These are phyloP conservation scores for Echites panduratus DNA, from an alignment of 257 asterid genomes.

Conservation along the genomic window DNA sequence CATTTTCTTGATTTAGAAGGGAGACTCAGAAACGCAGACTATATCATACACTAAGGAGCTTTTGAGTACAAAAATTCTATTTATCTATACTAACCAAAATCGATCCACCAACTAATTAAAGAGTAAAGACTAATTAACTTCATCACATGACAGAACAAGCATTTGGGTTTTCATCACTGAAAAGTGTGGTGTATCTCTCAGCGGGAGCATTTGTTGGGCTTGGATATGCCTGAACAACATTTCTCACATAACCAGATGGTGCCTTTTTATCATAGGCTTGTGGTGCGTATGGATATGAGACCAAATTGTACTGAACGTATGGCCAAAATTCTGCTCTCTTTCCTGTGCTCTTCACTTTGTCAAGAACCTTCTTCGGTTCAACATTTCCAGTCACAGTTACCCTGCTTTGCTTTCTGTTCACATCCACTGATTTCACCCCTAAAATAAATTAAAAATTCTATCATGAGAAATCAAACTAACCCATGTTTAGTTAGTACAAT, in stretches of 20 bases:
- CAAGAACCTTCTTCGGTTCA: slow-evolving; percentile 52
- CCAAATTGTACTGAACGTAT: slow-evolving; percentile 44
- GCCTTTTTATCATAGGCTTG: slow-evolving; percentile 77
- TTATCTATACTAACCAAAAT: neutral
- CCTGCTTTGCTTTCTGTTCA: slow-evolving; percentile 47
- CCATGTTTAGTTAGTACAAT: neutral
- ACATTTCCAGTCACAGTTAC: slow-evolving; percentile 60
- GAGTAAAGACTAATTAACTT: neutral
- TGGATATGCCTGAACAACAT: slow-evolving; percentile 59
- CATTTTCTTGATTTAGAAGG: too few relatives aligned
- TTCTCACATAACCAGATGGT: slow-evolving; percentile 59
- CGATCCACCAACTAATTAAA: neutral
- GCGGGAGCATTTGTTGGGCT: slow-evolving; percentile 21
- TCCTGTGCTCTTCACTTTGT: slow-evolving; percentile 44
- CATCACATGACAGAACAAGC: slow-evolving; percentile 64
- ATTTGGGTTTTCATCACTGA: slow-evolving; percentile 73
- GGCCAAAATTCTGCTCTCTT: slow-evolving; percentile 83
- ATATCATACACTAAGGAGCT: neutral
- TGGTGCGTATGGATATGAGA: slow-evolving; percentile 62
- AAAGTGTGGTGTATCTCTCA: slow-evolving; percentile 38
- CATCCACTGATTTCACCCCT: slow-evolving; percentile 64
- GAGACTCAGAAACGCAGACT: too few relatives aligned
- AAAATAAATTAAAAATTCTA: neutral
- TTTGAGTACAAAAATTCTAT: neutral
- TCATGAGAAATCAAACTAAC: neutral